Conservation (phyloP, 805 yeast species). For the Brettanomyces custersianus region DNA sequence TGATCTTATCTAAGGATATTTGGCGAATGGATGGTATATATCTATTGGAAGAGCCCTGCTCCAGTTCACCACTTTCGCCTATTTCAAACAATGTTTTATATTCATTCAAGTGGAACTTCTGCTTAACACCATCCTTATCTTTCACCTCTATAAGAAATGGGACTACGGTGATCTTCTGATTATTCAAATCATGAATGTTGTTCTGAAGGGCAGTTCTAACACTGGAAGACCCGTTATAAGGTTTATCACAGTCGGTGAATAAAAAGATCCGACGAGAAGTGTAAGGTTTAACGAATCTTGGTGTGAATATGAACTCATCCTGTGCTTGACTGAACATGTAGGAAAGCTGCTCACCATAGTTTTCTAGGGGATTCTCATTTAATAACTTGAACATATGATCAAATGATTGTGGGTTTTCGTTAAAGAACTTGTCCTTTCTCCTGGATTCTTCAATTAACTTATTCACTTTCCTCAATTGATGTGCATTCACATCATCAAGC, state of each 20-base stretch:
- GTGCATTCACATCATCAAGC: slow-evolving; percentile 44
- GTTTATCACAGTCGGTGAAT: slow-evolving; percentile 70
- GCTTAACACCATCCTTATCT: slow-evolving; percentile 11
- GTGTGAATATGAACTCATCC: slow-evolving; percentile 41
- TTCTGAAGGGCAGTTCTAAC: slow-evolving; percentile 43
- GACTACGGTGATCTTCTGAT: slow-evolving; percentile 41
- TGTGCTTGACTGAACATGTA: slow-evolving; percentile 41
- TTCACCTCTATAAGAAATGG: slow-evolving; percentile 47
- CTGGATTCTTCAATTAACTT: slow-evolving; percentile 37
- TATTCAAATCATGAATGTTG: slow-evolving; percentile 51
- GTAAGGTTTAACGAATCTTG: slow-evolving; percentile 33
- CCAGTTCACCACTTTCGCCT: slow-evolving; percentile 6
- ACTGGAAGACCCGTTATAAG: slow-evolving; percentile 35
- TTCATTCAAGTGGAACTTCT: slow-evolving; percentile 32
- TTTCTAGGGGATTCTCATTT: slow-evolving; percentile 13
- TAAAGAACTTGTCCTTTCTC: slow-evolving; percentile 7
- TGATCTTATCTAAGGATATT: slow-evolving; percentile 33
- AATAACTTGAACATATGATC: slow-evolving; percentile 22
- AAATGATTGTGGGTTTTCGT: slow-evolving; percentile 7
- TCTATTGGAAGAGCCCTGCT: slow-evolving; percentile 5
- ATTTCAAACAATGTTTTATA: slow-evolving; percentile 28
- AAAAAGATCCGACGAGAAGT: slow-evolving; percentile 54
- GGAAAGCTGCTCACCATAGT: slow-evolving; percentile 27
- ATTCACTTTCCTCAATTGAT: slow-evolving; percentile 47
- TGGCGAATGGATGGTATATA: slow-evolving; percentile 31